Conservation (phyloP, 2,329 filamentous ascomycete species). For the Scedosporium aurantiacum region DNA sequence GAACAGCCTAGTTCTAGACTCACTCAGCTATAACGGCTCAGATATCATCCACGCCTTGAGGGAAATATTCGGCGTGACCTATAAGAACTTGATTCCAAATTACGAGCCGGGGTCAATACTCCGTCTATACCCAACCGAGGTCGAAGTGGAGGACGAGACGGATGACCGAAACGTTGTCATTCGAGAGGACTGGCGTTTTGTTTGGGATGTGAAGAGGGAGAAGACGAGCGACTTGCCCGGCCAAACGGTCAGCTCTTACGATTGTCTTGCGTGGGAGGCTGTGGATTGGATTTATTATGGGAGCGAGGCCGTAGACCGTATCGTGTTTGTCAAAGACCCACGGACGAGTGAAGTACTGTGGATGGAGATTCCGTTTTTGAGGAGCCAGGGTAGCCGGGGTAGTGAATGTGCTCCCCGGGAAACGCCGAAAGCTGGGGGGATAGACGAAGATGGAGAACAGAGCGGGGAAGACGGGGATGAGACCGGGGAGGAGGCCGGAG, state of each 20-base stretch:
- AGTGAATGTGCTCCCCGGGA: background rate
- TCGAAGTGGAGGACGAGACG: background rate
- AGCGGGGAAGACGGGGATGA: background rate
- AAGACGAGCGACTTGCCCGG: conserved; percentile 10
- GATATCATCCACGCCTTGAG: conserved; percentile 10
- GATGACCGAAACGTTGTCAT: conserved; percentile 8
- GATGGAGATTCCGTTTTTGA: conserved; percentile 14
- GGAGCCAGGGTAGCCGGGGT: conserved; percentile 1
- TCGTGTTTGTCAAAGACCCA: conserved; percentile 13
- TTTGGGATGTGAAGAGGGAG: conserved; percentile 8
- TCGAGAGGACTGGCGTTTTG: conserved; percentile 12
- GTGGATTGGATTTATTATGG: conserved; percentile 15
- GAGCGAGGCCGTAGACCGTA: conserved; percentile 11
- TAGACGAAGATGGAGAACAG: background rate
- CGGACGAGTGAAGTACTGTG: conserved; percentile 10
- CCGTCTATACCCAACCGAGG: conserved; percentile 10
- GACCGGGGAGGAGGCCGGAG: background rate
- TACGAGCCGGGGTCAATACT: conserved; percentile 1
- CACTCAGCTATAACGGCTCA: conserved; percentile 7
- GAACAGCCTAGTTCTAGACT: conserved; percentile 3
- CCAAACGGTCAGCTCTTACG: conserved; percentile 8
- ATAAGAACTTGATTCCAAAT: conserved; percentile 8
- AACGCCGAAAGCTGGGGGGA: background rate
- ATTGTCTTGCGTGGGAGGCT: conserved; percentile 12
- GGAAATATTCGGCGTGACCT: conserved; percentile 9